These are phyloP conservation scores for Smallanthus sonchifolius DNA, from an alignment of 129 eudicot species.

Conservation along the genomic window DNA sequence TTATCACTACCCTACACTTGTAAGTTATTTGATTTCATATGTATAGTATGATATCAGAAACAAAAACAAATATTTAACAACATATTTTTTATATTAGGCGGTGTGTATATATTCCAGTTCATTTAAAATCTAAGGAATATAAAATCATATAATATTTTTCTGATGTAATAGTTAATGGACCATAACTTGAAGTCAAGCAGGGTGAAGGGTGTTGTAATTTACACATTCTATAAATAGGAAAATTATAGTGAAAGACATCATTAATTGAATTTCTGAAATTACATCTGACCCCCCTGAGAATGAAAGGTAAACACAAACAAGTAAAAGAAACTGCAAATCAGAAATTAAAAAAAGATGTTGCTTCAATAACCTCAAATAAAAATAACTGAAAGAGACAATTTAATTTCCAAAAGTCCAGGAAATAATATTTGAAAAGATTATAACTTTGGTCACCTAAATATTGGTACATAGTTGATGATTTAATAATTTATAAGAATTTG, in stretches of 20 bases:
- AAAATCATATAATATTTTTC: background rate
- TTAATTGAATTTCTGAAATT: conserved; percentile 12
- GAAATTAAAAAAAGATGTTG: conserved; percentile 30
- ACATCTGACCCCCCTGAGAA: conserved; percentile 26
- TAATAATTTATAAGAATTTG: background rate
- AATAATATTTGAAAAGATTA: background rate
- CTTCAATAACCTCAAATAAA: conserved; percentile 28
- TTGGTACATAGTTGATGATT: background rate
- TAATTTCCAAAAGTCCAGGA: background rate
- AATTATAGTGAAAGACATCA: conserved; percentile 7
- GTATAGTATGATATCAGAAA: background rate
- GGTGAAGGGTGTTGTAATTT: conserved; percentile 4
- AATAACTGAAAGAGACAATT: conserved; percentile 17
- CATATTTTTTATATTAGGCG: background rate
- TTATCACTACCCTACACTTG: too few species aligned
- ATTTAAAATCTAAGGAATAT: background rate
- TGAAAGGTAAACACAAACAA: conserved; percentile 17
- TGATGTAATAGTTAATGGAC: background rate
- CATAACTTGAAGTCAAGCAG: conserved; percentile 2
- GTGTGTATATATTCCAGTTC: too few species aligned
- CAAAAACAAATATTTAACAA: too few species aligned
- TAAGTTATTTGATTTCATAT: too few species aligned
- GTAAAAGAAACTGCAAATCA: conserved; percentile 31
- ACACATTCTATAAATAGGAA: background rate
- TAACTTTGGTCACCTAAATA: background rate